phyloP scores from a whole-genome alignment of 345 rosid genomes.

The Arabidopsis thaliana region TAIR10.1 NC_003074.8:20647501-20648000 shows the following conservation, averaged over 20 bases:
- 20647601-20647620: constrained; percentile 86
- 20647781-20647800: constrained; percentile 90
- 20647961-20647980: constrained; percentile 90
- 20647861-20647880: constrained; percentile 87
- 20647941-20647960: constrained; percentile 78
- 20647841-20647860: constrained; percentile 85
- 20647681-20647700: constrained; percentile 74
- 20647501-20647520: constrained; percentile 72
- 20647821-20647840: constrained; percentile 73
- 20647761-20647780: constrained; percentile 61
- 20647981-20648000: constrained; percentile 75
- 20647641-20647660: constrained; percentile 77
- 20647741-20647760: constrained; percentile 73
- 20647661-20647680: constrained; percentile 79
- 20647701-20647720: constrained; percentile 81
- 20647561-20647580: constrained; percentile 76
- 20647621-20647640: constrained; percentile 81
- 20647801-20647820: constrained; percentile 80
- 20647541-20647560: constrained; percentile 61
- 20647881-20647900: constrained; percentile 81
- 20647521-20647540: constrained; percentile 67
- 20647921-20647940: constrained; percentile 76
- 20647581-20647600: constrained; percentile 76
- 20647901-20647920: constrained; percentile 81
- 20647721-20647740: constrained; percentile 79